Conservation (phyloP, 345 rosid species). For the Balakata baccata region DNA sequence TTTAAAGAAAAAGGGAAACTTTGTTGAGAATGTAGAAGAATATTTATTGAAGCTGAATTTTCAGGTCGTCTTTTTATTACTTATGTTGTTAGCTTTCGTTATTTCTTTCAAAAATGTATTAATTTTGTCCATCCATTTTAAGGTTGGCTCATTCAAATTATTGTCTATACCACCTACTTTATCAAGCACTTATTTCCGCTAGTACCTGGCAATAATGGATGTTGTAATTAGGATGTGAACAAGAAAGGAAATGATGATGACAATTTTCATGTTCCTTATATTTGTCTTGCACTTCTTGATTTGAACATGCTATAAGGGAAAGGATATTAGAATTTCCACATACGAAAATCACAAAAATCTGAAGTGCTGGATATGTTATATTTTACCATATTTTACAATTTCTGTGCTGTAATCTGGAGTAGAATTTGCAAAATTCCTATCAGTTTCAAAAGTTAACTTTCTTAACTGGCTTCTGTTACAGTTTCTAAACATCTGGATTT, state of each 20-base stretch:
- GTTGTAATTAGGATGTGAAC: background rate
- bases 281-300: background rate
- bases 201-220: background rate
- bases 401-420: background rate
- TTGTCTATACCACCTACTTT: background rate
- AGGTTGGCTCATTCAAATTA: background rate
- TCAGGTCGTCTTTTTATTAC: constrained; percentile 1
- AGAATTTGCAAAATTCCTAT: background rate
- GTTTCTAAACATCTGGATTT: constrained; percentile 26
- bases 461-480: constrained; percentile 13
- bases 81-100: background rate
- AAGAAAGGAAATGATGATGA: background rate
- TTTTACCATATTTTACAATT: background rate
- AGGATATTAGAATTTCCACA: background rate
- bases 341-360: background rate
- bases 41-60: constrained; percentile 1
- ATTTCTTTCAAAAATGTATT: background rate
- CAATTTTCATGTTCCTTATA: background rate
- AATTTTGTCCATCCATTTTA: background rate
- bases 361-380: background rate
- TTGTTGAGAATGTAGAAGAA: background rate
- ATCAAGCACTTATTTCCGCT: background rate
- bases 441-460: background rate
- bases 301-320: background rate
- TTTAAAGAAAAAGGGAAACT: background rate